Evolutionary conservation across 345 rosid species (phyloP).

Genomic region (Populus pruinosa): DNA sequence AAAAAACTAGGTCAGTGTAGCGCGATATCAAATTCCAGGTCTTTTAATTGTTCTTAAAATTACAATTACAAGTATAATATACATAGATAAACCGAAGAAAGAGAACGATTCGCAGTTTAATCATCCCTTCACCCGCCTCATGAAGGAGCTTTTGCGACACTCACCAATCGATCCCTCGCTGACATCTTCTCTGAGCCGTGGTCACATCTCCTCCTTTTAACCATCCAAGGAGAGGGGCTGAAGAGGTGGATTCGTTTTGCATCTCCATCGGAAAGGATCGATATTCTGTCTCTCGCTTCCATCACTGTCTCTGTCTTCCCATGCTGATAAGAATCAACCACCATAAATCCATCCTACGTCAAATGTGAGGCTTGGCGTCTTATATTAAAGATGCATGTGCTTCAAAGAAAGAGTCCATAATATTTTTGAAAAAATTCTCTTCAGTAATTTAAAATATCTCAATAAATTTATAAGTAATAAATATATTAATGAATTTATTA

Average conservation of each 20-base stretch:
- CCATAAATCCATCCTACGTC: slow-evolving; percentile 14
- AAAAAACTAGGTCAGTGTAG: not conserved
- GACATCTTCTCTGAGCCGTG: slow-evolving; percentile 16
- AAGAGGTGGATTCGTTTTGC: slow-evolving; percentile 8
- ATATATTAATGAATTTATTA: no score
- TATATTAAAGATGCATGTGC: not conserved
- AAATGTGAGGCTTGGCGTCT: slow-evolving; percentile 10
- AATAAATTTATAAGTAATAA: no score
- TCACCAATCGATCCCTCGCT: not conserved
- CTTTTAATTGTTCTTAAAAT: not conserved
- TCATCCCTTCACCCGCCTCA: not conserved
- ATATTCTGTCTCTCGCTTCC: slow-evolving; percentile 25
- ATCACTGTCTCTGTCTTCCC: slow-evolving; percentile 12
- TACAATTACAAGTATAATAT: slow-evolving; percentile 24
- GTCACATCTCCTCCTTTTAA: slow-evolving; percentile 23
- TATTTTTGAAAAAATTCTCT: no score
- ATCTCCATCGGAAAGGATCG: slow-evolving; percentile 16
- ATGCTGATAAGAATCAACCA: slow-evolving; percentile 23
- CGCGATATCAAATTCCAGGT: no score
- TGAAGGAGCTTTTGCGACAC: not conserved
- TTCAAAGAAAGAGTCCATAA: not conserved
- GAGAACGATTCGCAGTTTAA: not conserved
- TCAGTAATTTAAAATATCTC: rapidly evolving
- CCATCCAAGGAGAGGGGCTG: slow-evolving; percentile 16
- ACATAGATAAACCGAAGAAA: slow-evolving; percentile 1